Conservation (phyloP, 192 early-diverging fungal genomes). For the Piromyces finnis region DNA sequence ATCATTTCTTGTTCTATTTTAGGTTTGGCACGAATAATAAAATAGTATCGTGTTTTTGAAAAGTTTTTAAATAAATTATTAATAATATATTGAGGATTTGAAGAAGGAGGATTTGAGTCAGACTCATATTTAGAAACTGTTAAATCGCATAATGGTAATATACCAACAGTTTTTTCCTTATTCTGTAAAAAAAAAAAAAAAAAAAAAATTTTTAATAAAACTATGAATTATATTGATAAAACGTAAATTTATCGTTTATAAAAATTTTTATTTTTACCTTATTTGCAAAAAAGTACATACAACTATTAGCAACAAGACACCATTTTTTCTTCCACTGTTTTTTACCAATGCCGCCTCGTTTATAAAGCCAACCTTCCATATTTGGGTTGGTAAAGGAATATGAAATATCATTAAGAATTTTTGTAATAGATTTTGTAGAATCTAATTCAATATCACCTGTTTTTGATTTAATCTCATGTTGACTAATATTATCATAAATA, state of each 20-base stretch:
- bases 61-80: neutral
- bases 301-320: neutral
- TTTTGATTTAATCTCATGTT: neutral
- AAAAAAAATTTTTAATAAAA: too few relatives aligned
- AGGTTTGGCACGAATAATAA: neutral
- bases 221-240: too few relatives aligned
- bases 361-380: neutral
- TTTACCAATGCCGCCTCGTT: neutral
- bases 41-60: neutral
- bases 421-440: neutral
- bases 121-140: neutral
- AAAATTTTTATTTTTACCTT: too few relatives aligned
- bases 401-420: neutral
- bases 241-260: too few relatives aligned
- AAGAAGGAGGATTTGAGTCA: neutral
- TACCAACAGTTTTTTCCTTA: neutral
- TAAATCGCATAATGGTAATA: neutral
- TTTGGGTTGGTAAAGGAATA: neutral
- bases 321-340: neutral
- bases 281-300: neutral
- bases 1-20: neutral
- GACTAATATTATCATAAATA: neutral
- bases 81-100: neutral
- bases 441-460: neutral
- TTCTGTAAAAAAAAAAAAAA: neutral